Evolutionary conservation across 495 filamentous ascomycete species (phyloP), one percentile per base, ranked within the genome.

Genomic region (Neurospora intermedia): DNA sequence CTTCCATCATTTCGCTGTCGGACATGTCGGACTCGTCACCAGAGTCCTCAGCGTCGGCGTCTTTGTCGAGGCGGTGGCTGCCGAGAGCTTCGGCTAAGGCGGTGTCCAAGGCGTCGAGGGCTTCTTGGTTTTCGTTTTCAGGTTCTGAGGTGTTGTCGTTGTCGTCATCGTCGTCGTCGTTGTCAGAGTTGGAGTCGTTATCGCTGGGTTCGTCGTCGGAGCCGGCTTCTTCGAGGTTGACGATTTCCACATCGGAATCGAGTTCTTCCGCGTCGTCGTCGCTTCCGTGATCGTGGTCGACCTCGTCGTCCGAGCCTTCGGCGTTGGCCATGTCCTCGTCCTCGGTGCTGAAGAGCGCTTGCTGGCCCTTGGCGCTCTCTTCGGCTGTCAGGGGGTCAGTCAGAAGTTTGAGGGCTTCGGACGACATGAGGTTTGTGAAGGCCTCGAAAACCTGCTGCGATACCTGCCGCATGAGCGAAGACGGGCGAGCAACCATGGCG

Each of bases 1-100:
- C 83, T 15, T 89, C 90, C 82, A 97, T 91, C 96, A 99, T 99
- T 77, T 97, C 92, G 48, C 94, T 93, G 82, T 98, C 96, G 71
- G 93, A 90, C 92, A 97, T 96, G 79, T 96, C 93, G 0, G 88
- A 89, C 75, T 88, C 89, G 42, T 85, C 83, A 69, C 91, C 90
- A 0, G 88, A 88, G 18, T 72, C 73, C 8, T 80, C 80, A 5
- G 83, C 86, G 23, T 85, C 84, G 4, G 81, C 85, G 69, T 88
- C 81, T 42, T 84, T 75, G 75, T 90, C 85, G 20, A 88, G 83
- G 23, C 85, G 84, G 76, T 89, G 88, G 48, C 89, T 90, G 23
- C 88, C 87, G 13, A 97, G 88, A 5, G 91, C 91, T 71, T 88
- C 85, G 39, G 91, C 91, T 59, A 97, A 88, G 69, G 92, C 93